Conservation (phyloP, 108 stramenopile genomes). For the Nannochloropsis oceanica region DNA sequence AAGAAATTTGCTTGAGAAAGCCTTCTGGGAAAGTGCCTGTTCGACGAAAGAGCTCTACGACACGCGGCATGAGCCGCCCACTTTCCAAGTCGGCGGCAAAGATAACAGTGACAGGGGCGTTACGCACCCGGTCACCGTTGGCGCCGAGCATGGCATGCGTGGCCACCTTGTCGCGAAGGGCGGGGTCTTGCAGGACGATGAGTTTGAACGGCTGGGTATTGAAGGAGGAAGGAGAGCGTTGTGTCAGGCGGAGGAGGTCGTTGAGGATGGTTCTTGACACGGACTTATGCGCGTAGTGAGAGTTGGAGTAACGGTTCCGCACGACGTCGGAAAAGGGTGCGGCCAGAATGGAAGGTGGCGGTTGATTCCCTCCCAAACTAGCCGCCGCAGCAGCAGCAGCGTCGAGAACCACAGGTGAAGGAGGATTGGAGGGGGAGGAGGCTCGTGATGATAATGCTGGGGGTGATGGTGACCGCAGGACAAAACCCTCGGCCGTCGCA, state of each 20-base stretch:
- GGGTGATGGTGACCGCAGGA: conserved; percentile 5
- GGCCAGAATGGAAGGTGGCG: neutral
- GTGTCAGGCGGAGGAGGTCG: conserved; percentile 26
- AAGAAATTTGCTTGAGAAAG: conserved; percentile 2
- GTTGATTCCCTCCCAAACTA: neutral
- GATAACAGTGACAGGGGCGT: conserved; percentile 70
- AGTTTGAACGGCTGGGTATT: conserved; percentile 75
- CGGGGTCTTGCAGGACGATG: conserved; percentile 46
- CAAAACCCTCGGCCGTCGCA: conserved; percentile 1
- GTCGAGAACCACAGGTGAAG: no score
- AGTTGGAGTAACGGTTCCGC: neutral
- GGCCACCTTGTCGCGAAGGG: conserved; percentile 44
- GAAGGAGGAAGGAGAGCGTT: conserved; percentile 62
- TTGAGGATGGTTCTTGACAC: neutral
- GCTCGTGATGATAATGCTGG: neutral
- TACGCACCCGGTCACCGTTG: conserved; percentile 66
- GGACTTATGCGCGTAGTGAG: neutral
- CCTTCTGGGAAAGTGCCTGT: conserved; percentile 3
- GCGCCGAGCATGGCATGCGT: conserved; percentile 53
- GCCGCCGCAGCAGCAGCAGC: neutral
- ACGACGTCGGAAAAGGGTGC: neutral
- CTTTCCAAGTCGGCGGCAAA: conserved; percentile 63
- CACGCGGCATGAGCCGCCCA: conserved; percentile 1
- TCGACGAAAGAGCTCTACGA: neutral
- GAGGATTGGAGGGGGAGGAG: no score